phyloP scores from a whole-genome alignment of 2,329 filamentous ascomycete species.

The Penicillium psychrosexuale region DNA sequence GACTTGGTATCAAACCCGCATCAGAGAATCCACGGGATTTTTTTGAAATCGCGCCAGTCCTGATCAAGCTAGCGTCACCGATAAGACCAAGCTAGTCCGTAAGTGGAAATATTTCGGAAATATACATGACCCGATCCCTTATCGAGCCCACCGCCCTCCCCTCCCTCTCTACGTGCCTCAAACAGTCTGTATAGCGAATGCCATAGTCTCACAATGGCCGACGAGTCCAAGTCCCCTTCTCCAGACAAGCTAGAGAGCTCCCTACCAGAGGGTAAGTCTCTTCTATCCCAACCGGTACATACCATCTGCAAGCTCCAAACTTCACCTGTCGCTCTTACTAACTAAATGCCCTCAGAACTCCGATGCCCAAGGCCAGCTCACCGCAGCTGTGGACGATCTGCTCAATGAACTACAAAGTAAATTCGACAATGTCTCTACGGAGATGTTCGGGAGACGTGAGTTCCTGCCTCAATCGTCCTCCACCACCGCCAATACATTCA shows the following conservation, averaged over 20 bases:
- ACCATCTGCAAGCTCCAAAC: background rate
- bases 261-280: conserved; percentile 17
- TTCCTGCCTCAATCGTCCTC: conserved; percentile 11
- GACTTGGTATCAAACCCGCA: conserved; percentile 14
- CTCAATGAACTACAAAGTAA: conserved; percentile 80
- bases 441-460: conserved; percentile 85
- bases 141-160: conserved; percentile 13
- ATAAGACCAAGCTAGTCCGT: conserved; percentile 19
- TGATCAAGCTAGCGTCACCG: conserved; percentile 18
- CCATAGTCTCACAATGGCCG: conserved; percentile 20
- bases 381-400: conserved; percentile 78
- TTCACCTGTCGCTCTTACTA: background rate
- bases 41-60: conserved; percentile 31
- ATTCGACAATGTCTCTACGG: conserved; percentile 77
- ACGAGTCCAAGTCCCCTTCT: conserved; percentile 18
- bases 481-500: background rate
- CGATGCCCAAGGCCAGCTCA: conserved; percentile 54
- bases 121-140: conserved; percentile 28
- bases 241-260: conserved; percentile 18
- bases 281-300: conserved; percentile 26
- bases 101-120: conserved; percentile 17
- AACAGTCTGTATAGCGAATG: conserved; percentile 1
- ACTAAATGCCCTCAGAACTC: conserved; percentile 19
- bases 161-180: background rate
- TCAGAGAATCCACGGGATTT: conserved; percentile 30